A percentile compares a stretch with the other conserved stretches of the same genome.
Conservation (phyloP, 495 filamentous ascomycete species). For the Lasiosphaeriaceae sp. region DNA sequence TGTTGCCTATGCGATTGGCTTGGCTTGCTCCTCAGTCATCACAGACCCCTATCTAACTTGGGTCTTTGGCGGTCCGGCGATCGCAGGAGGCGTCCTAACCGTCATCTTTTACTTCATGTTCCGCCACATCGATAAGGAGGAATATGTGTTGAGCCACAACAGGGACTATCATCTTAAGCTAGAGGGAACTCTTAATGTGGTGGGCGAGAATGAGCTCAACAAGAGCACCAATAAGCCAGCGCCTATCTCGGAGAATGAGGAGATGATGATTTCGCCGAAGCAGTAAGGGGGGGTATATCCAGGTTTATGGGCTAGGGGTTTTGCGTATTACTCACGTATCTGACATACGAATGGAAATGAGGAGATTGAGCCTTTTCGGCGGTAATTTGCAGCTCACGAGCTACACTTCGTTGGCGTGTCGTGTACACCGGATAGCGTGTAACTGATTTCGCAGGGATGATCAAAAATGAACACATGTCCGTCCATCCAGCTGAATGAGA, state of each 20-base stretch:
- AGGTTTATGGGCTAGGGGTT: too few relatives aligned
- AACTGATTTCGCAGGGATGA: too few relatives aligned
- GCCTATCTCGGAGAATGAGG: slow-evolving; percentile 38
- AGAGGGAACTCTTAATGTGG: slow-evolving; percentile 30
- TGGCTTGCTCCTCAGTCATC: slow-evolving; percentile 57
- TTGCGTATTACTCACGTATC: too few relatives aligned
- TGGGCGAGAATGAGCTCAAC: slow-evolving; percentile 39
- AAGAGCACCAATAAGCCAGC: slow-evolving; percentile 34
- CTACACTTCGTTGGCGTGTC: too few relatives aligned
- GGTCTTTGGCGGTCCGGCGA: slow-evolving; percentile 51
- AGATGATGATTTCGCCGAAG: slow-evolving; percentile 43
- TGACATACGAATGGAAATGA: too few relatives aligned
- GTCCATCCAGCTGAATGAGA: too few relatives aligned
- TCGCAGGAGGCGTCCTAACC: slow-evolving; percentile 43
- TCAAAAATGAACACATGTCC: too few relatives aligned
- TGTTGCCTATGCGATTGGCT: slow-evolving; percentile 54
- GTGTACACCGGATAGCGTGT: too few relatives aligned
- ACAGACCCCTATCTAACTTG: slow-evolving; percentile 58
- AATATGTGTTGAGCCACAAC: slow-evolving; percentile 39
- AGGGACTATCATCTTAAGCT: slow-evolving; percentile 33
- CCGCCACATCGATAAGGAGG: slow-evolving; percentile 46
- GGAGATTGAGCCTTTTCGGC: too few relatives aligned
- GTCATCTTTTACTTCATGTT: slow-evolving; percentile 49
- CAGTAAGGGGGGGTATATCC: slow-evolving; percentile 21
- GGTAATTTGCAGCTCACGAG: too few relatives aligned